Evolutionary conservation across 139 green algal species (phyloP), one percentile per base, ranked within the genome.

Genomic region (Desmodesmus armatus): DNA sequence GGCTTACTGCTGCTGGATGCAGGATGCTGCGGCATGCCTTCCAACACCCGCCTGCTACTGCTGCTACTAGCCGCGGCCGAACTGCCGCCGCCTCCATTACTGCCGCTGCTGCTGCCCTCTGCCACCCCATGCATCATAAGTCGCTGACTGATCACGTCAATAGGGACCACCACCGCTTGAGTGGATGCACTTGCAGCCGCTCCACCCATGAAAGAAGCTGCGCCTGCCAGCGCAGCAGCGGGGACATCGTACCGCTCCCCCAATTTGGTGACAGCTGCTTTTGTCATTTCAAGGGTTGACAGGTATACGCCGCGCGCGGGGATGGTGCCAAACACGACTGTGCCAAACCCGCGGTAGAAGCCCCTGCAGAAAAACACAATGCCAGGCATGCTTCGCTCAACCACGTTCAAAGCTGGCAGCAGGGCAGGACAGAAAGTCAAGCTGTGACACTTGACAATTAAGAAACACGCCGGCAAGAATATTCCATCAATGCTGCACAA

Each of bases 311-410:
- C 82, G 55, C 71, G 60, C 3, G 27, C 65, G 19, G 94, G 94
- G 37, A 97, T 93, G 4, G 92, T 94, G 27, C 94, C 94, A 29
- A 93, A 87, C 0, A 96, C 75, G 6, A 96, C 93, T 0, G 93
- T 96, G 15, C 89, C 89, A 87, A 97, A 98, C 37, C 95, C 97
- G 2, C 94, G 90, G 87, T 99, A 99, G 44, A 99, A 94, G 4
- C 96, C 97, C 0, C 88, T n/a, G n/a, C n/a, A n/a, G n/a, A n/a
- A n/a, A n/a, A n/a, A n/a, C n/a, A n/a, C n/a, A n/a, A n/a, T n/a
- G n/a, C n/a, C n/a, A n/a, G n/a, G n/a, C n/a, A n/a, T n/a, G n/a
- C n/a, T n/a, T n/a, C n/a, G n/a, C n/a, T n/a, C n/a, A n/a, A n/a
- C n/a, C n/a, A n/a, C n/a, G n/a, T n/a, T n/a, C n/a, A n/a, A n/a